Percentiles rank a stretch among this genome's conserved stretches.
These are phyloP conservation scores for Pestalotiopsis sp. DNA, from an alignment of 2,329 filamentous ascomycete species.

Conservation along the genomic window DNA sequence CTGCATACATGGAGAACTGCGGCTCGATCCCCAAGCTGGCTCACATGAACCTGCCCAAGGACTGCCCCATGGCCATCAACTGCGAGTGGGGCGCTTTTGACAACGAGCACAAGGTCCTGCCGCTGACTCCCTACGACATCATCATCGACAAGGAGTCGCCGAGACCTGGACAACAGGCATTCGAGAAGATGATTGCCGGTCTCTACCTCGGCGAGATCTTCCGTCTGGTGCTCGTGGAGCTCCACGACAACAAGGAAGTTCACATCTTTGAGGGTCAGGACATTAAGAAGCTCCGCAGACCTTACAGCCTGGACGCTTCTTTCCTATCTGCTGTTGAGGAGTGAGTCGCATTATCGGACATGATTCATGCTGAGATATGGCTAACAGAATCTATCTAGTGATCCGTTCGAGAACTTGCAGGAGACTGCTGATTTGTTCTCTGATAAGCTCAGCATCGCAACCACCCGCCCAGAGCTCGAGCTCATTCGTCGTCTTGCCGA, in stretches of 20 bases:
- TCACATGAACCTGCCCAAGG: constrained; percentile 82
- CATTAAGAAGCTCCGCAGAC: constrained; percentile 75
- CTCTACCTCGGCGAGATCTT: constrained; percentile 95
- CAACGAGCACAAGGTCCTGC: constrained; percentile 87
- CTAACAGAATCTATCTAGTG: constrained; percentile 50
- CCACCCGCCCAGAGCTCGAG: constrained; percentile 80
- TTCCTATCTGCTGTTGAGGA: constrained; percentile 94
- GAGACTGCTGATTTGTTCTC: constrained; percentile 85
- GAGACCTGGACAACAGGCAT: constrained; percentile 89
- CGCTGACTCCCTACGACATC: constrained; percentile 81
- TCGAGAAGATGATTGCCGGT: constrained; percentile 97
- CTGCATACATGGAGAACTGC: constrained; percentile 94
- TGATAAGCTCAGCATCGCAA: constrained; percentile 70
- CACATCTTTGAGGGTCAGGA: constrained; percentile 85
- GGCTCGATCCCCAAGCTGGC: constrained; percentile 92
- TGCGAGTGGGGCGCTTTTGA: constrained; percentile 98
- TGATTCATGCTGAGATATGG: constrained; percentile 7
- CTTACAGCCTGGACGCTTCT: constrained; percentile 89
- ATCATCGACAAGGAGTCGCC: constrained; percentile 90
- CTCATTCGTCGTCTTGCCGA: constrained; percentile 87
- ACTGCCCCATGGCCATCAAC: constrained; percentile 91
- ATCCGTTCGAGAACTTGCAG: constrained; percentile 92
- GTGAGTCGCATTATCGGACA: constrained; percentile 43
- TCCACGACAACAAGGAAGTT: constrained; percentile 75
- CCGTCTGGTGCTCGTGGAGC: constrained; percentile 81